Evolutionary conservation across 202 grass and related monocot species (phyloP), one percentile per base, ranked within the genome.

Genomic region (Dendrocalamus latiflorus): DNA sequence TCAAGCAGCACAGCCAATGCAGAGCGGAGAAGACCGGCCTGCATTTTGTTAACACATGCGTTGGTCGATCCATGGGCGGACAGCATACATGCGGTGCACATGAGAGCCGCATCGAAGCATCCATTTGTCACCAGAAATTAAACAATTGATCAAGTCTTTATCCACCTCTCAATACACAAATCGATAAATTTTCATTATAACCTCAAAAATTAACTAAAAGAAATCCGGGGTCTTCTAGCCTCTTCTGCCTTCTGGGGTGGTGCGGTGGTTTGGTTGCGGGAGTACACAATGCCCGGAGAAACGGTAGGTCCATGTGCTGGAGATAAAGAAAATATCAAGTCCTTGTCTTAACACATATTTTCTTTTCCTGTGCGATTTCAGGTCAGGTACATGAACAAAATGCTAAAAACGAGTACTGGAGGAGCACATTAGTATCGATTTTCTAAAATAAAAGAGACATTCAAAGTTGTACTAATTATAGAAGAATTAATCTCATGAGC

Each of bases 31-130:
- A 66, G 72, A 62, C 22, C 33, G 65, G 69, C 22, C 78, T 86
- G 65, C 67, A 25, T 56, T 38, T 53, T 63, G 79, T 28, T 60
- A 83, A 70, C 84, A 90, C 68, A 86, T 90, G 84, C 68, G 21
- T 1, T 50, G 84, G 80, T 86, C 84, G 74, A 84, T 74, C 43
- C 47, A 15, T 44, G 69, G 34, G 65, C 64, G 61, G 86, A 91
- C 86, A 91, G 57, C 16, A 8, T 17, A n/a, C n/a, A n/a, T n/a
- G n/a, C n/a, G n/a, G n/a, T n/a, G n/a, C n/a, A 57, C 89, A n/a
- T n/a, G n/a, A n/a, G n/a, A n/a, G n/a, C n/a, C n/a, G n/a, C n/a
- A n/a, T n/a, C n/a, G n/a, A n/a, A 66, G 59, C 42, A 62, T 53
- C 83, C 78, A 86, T 77, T 65, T 66, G 67, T 14, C 72, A 68